Percentiles rank a stretch among this genome's conserved stretches.
Conservation (phyloP, 2,329 filamentous ascomycete species). For the Kalmusia sp. region DNA sequence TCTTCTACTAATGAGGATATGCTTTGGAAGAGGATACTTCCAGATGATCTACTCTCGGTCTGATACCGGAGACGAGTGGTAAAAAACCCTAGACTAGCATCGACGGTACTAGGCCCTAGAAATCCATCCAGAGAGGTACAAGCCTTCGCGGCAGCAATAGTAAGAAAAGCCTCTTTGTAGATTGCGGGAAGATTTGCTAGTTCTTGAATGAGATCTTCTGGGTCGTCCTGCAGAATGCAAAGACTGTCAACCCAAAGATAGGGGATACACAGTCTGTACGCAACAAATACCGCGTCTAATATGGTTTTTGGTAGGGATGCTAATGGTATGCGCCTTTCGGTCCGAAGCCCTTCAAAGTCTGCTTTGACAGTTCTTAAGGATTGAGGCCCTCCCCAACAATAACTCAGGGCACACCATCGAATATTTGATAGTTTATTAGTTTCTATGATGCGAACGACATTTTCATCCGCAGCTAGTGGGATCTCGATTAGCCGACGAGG, state of each 20-base stretch:
- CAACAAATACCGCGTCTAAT: conserved; percentile 6
- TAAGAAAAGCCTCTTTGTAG: background rate
- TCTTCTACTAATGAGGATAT: too few relatives aligned
- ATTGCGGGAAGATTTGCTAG: background rate
- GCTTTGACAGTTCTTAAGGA: background rate
- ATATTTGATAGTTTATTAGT: background rate
- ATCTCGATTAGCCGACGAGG: background rate
- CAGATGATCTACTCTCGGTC: too few relatives aligned
- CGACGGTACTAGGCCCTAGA: too few relatives aligned
- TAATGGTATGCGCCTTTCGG: background rate
- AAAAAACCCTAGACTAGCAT: too few relatives aligned
- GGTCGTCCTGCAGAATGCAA: conserved; percentile 15
- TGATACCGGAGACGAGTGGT: too few relatives aligned
- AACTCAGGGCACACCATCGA: conserved; percentile 7
- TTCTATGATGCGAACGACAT: background rate
- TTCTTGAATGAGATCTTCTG: background rate
- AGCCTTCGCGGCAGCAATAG: background rate
- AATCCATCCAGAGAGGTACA: background rate
- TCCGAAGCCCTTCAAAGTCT: background rate
- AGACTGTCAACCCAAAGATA: conserved; percentile 20
- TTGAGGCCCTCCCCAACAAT: conserved; percentile 8
- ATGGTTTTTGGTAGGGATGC: conserved; percentile 11
- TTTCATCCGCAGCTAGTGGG: background rate
- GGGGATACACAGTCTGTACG: background rate
- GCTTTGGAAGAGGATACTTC: too few relatives aligned